These are phyloP conservation scores for Umbellularia californica DNA, from an alignment of 164 flowering plant genomes.

Conservation along the genomic window DNA sequence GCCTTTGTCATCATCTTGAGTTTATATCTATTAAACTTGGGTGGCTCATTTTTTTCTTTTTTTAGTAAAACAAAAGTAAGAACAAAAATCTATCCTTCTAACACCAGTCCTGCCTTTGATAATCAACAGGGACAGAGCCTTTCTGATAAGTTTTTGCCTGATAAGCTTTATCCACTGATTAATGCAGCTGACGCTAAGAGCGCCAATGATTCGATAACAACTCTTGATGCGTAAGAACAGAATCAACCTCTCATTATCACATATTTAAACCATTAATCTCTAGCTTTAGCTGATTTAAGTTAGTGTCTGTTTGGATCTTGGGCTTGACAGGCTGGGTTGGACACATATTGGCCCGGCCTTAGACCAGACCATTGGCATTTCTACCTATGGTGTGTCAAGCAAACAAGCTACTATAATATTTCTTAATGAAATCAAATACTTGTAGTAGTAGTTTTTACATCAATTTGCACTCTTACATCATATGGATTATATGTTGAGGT, in stretches of 20 bases:
- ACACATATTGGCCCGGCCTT: background rate
- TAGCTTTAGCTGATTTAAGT: background rate
- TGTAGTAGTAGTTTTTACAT: no score
- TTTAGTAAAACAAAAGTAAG: no score
- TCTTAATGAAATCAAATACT: no score
- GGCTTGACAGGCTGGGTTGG: background rate
- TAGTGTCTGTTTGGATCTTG: background rate
- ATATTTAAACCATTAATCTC: background rate
- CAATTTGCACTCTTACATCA: no score
- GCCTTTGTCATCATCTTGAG: background rate
- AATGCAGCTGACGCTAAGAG: constrained; percentile 27
- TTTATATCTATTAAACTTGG: no score
- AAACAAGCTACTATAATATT: no score
- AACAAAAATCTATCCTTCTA: background rate
- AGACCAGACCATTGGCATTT: background rate
- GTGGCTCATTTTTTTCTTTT: background rate
- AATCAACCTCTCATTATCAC: background rate
- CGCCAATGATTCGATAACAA: constrained; percentile 23
- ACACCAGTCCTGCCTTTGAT: background rate
- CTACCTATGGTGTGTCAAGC: no score
- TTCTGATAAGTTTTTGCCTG: constrained; percentile 19
- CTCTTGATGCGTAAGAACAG: background rate
- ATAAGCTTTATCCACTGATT: constrained; percentile 32
- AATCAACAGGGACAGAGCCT: constrained; percentile 47
- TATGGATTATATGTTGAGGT: no score